Base-by-base conservation (phyloP, 2,329 filamentous ascomycete species). In the Fusarium verrucosum region DNA sequence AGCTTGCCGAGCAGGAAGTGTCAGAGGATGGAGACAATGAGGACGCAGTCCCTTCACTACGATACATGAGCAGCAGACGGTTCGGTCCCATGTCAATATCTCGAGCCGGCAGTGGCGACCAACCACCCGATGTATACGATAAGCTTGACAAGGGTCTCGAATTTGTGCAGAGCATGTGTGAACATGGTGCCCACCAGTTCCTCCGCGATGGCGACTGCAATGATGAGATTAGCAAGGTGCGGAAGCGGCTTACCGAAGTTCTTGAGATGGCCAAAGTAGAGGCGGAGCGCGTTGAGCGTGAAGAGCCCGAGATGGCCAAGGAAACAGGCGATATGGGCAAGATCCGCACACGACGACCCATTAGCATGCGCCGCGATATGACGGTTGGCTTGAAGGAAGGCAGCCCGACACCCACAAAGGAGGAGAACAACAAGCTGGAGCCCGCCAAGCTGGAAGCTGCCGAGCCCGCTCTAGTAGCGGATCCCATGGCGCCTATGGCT, bases 161-260 rank as follows among this genome's bases (percentile, higher is more conserved):
- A 73, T 86, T 87, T 64, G 90, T 92, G 7, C 92, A 97, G 75
- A 85, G 84, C 53, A 86, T 93, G 70, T 96, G 92, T 74, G 94
- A 97, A 78, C 88, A 89, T 50, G 94, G 91, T 4, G 94, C 94
- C 0, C 93, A 96, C 73, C 92, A 96, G 72, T 92, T 95, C 61
- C 82, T 97, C n/a, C 87, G 94, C 22, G 90, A 93, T 50, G 94
- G 93, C 11, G 90, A 95, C 71, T 97, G 94, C 76, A 84, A 82
- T n/a, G 84, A 87, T 17, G 92, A 96, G 75, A 84, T 97, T 35
- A 81, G 82, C 23, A 89, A 87, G 42, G 89, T 94, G 50, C 86
- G 88, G 71, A 81, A 83, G 55, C 86, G 87, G 16, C 84, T 96
- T 38, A 78, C 78, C 10, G 83, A 89, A 52, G 87, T 92, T 2